Evolutionary conservation across 768 basidiomycete genomes (phyloP), one percentile per base, ranked within the genome.

Genomic region (Pholiota molesta): DNA sequence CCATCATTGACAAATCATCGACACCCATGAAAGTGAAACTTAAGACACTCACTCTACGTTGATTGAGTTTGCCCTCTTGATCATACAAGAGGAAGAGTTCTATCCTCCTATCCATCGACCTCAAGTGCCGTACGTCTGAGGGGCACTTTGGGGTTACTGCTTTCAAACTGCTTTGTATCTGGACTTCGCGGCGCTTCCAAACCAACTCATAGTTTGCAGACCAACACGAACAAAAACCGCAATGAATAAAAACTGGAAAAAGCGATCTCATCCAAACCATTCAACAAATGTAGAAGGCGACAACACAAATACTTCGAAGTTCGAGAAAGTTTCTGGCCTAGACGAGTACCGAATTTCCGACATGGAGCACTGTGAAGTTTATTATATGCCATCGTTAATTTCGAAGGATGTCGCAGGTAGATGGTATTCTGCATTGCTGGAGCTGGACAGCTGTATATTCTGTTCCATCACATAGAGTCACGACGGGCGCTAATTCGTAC

Each of bases 341-440:
- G 59, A 69, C 3, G 65, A 66, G 21, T 65, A 65, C 55, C 56
- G 57, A 59, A 45, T 74, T 16, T 57, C 53, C 33, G 71, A 74
- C 26, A 70, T 75, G 66, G 58, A 63, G 19, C 65, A 71, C 40
- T 70, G 66, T n/a, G 74, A 75, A 14, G 69, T 75, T 3, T 73
- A 70, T 55, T 72, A 75, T 45, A 54, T 75, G 8, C 66, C 71
- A 0, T 54, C 66, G 33, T 73, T 75, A 45, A 59, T 73, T 3
- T 59, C 65, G 13, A 35, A 55, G 23, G 56, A 67, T n/a, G 44
- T 60, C 1, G 66, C 74, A 0, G 55, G 65, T 1, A 59, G 69
- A 23, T 75, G 72, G 74, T 73, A 68, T 60, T 45, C 52, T 7
- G 66, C 63, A 3, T 58, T 69, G 3, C 45, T 65, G n/a, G 14